Percentiles rank a stretch among this genome's conserved stretches.
Evolutionary conservation across 1,139 yeast genomes (phyloP).

Genomic region (Pichia cactophila): DNA sequence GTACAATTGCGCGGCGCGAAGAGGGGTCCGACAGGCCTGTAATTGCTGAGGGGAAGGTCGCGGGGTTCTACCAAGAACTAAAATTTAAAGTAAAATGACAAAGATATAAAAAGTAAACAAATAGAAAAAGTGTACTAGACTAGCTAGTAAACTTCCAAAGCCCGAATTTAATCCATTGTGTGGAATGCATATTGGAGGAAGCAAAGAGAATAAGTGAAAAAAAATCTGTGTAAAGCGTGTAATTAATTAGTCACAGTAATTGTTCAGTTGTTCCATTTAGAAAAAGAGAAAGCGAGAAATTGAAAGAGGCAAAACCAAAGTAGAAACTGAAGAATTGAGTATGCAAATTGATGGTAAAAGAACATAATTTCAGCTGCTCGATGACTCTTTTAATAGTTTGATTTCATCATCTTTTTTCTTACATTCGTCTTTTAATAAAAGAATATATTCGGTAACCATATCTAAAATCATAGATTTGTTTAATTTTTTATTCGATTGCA

Average conservation of each 20-base stretch:
- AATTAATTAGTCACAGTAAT: too few relatives aligned
- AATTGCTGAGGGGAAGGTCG: too few relatives aligned
- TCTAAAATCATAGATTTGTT: slow-evolving; percentile 62
- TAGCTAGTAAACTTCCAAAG: not conserved
- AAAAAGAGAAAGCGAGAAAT: not conserved
- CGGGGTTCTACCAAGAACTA: too few relatives aligned
- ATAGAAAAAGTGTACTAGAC: not conserved
- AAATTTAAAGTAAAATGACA: not conserved
- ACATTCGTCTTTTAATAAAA: slow-evolving; percentile 42
- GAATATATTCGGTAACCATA: slow-evolving; percentile 55
- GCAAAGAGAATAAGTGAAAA: too few relatives aligned
- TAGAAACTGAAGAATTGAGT: not conserved
- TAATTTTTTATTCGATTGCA: slow-evolving; percentile 29
- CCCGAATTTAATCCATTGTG: not conserved
- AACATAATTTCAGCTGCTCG: not conserved
- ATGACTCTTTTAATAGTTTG: not conserved
- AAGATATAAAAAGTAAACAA: too few relatives aligned
- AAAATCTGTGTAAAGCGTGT: too few relatives aligned
- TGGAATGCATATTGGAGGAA: not conserved
- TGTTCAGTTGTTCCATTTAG: too few relatives aligned
- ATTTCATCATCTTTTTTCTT: slow-evolving; percentile 16
- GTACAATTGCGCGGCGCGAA: too few relatives aligned
- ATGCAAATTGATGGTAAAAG: not conserved
- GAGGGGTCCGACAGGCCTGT: too few relatives aligned
- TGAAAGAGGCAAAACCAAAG: not conserved